A percentile compares a stretch with the other conserved stretches of the same genome.
These are phyloP conservation scores for Scedosporium minutisporum DNA, from an alignment of 2,329 filamentous ascomycete genomes.

Conservation along the genomic window DNA sequence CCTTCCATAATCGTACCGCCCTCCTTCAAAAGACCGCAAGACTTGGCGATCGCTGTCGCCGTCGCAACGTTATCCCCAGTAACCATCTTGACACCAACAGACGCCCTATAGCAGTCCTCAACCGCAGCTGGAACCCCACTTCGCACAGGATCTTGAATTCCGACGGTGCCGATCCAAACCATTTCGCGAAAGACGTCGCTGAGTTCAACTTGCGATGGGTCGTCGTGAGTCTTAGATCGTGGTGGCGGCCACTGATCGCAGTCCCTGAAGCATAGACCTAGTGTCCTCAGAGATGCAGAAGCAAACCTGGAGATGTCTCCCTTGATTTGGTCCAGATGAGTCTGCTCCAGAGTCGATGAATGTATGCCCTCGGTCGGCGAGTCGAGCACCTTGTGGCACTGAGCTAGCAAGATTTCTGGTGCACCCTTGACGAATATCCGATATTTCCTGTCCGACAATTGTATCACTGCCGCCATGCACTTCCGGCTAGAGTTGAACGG, in stretches of 20 bases:
- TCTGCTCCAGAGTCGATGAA: slow-evolving; percentile 17
- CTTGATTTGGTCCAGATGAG: slow-evolving; percentile 20
- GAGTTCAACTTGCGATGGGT: slow-evolving; percentile 25
- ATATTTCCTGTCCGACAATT: slow-evolving; percentile 33
- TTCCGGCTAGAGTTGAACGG: slow-evolving; percentile 46
- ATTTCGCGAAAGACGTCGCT: slow-evolving; percentile 29
- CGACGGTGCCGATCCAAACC: slow-evolving; percentile 39
- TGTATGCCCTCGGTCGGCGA: slow-evolving; percentile 31
- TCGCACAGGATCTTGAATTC: slow-evolving; percentile 58
- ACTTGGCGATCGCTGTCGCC: slow-evolving; percentile 29
- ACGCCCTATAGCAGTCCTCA: slow-evolving; percentile 49
- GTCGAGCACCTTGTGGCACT: slow-evolving; percentile 29
- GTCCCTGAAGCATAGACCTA: slow-evolving; percentile 56
- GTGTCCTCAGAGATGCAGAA: slow-evolving; percentile 48
- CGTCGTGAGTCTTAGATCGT: slow-evolving; percentile 24
- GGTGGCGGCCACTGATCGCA: slow-evolving; percentile 36
- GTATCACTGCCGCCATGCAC: slow-evolving; percentile 46
- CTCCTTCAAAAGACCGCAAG: slow-evolving; percentile 45
- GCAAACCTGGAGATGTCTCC: slow-evolving; percentile 47
- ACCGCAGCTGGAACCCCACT: slow-evolving; percentile 53
- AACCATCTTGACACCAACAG: slow-evolving; percentile 55
- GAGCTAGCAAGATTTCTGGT: slow-evolving; percentile 43
- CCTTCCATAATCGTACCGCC: slow-evolving; percentile 48
- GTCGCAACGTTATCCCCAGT: slow-evolving; percentile 39
- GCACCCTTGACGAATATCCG: slow-evolving; percentile 49